Evolutionary conservation across 257 asterid species (phyloP).

Genomic region (Anisodus acutangulus): DNA sequence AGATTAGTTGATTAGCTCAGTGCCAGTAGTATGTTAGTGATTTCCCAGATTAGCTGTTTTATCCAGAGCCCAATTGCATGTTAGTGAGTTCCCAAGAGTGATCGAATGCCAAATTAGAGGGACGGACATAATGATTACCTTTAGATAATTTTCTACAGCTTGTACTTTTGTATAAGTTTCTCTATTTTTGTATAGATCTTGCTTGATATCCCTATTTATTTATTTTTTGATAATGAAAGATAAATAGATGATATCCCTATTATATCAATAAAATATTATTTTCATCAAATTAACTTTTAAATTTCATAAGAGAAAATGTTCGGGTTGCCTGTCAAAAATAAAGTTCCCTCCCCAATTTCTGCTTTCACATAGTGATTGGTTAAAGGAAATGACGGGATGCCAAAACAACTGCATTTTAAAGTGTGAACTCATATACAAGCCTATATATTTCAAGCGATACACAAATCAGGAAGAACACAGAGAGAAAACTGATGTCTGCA

Average conservation of each 20-base stretch:
- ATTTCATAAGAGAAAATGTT: neutral
- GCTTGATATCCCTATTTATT: too few relatives aligned
- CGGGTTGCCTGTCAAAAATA: neutral
- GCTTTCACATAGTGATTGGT: too few relatives aligned
- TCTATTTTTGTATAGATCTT: neutral
- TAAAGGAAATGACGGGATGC: too few relatives aligned
- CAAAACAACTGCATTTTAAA: neutral
- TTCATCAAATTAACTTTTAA: neutral
- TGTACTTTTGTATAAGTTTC: neutral
- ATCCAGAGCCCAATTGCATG: neutral
- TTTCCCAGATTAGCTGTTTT: neutral
- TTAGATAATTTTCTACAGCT: neutral
- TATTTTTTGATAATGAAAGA: too few relatives aligned
- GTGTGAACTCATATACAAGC: constrained; percentile 4
- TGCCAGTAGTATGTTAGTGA: neutral
- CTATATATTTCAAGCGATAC: neutral
- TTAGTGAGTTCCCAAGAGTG: neutral
- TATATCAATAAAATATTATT: neutral
- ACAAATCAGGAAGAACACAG: neutral
- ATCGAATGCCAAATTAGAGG: neutral
- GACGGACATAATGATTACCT: neutral
- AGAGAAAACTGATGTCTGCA: constrained; percentile 11
- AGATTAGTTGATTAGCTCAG: neutral
- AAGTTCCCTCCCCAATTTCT: neutral
- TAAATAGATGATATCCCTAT: neutral